Percentiles rank a stretch among this genome's conserved stretches.
These are phyloP conservation scores for Blastomyces parvus DNA, from an alignment of 2,329 filamentous ascomycete genomes.

Conservation along the genomic window DNA sequence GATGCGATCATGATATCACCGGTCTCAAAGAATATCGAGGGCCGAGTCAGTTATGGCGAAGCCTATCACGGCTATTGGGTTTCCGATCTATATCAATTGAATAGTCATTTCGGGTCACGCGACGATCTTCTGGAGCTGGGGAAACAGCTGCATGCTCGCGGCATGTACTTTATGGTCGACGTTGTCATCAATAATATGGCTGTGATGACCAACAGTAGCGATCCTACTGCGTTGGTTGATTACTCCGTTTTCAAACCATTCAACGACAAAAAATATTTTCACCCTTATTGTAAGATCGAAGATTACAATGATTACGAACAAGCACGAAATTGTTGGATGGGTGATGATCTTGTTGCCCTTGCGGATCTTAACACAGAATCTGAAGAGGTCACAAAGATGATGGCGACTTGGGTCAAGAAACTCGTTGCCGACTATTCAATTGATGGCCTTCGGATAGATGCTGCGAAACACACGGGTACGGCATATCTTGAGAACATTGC, in stretches of 20 bases:
- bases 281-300: slow-evolving; percentile 46
- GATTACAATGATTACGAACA: slow-evolving; percentile 45
- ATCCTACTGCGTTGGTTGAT: slow-evolving; percentile 41
- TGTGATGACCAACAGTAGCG: slow-evolving; percentile 35
- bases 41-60: slow-evolving; percentile 32
- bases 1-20: slow-evolving; percentile 36
- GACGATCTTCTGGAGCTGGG: slow-evolving; percentile 41
- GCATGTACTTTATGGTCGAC: slow-evolving; percentile 47
- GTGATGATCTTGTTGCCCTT: slow-evolving; percentile 46
- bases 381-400: slow-evolving; percentile 31
- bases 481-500: slow-evolving; percentile 35
- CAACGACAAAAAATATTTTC: slow-evolving; percentile 50
- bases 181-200: slow-evolving; percentile 37
- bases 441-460: slow-evolving; percentile 46
- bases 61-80: slow-evolving; percentile 46
- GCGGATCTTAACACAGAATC: slow-evolving; percentile 43
- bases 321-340: slow-evolving; percentile 45
- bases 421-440: slow-evolving; percentile 38
- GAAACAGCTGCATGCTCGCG: slow-evolving; percentile 36
- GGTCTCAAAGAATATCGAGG: slow-evolving; percentile 33
- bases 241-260: slow-evolving; percentile 47
- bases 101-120: slow-evolving; percentile 41
- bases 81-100: slow-evolving; percentile 40
- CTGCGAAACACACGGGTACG: slow-evolving; percentile 38
- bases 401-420: slow-evolving; percentile 33